Conservation (phyloP, 2,329 filamentous ascomycete genomes). For the Microsporum ferrugineum region DNA sequence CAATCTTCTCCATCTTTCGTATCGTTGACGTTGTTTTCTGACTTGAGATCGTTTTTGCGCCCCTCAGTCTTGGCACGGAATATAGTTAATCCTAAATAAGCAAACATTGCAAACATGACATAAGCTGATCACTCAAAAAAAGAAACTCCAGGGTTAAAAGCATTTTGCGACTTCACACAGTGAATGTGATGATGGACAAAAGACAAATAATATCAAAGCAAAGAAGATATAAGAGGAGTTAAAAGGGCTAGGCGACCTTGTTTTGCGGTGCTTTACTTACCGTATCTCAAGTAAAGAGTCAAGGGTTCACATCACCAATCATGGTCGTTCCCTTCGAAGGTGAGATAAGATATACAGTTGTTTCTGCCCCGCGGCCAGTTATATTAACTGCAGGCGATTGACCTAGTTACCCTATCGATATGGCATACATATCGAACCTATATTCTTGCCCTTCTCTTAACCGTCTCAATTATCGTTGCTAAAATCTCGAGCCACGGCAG, state of each 20-base stretch:
- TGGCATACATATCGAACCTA: conserved; percentile 12
- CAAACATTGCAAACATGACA: not conserved
- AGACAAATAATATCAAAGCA: too few relatives aligned
- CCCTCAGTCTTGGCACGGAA: not conserved
- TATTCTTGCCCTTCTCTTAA: conserved; percentile 1
- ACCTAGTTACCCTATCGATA: conserved; percentile 8
- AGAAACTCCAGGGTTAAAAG: not conserved
- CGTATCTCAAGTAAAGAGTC: too few relatives aligned
- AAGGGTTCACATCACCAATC: not conserved
- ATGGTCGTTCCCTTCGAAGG: not conserved
- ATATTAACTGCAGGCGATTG: conserved; percentile 2
- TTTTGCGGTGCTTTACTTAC: too few relatives aligned
- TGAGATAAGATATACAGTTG: not conserved
- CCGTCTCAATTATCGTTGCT: not conserved
- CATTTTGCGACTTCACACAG: too few relatives aligned
- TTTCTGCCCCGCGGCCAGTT: not conserved
- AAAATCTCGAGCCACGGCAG: not conserved
- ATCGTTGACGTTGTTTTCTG: not conserved
- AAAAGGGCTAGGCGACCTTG: too few relatives aligned
- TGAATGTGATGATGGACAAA: too few relatives aligned
- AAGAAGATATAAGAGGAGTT: too few relatives aligned
- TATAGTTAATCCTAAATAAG: not conserved
- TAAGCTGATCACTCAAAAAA: not conserved
- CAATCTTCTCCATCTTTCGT: not conserved
- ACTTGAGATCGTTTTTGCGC: not conserved